These are phyloP conservation scores for Neopestalotiopsis sp. DNA, from an alignment of 2,329 filamentous ascomycete genomes.

Conservation along the genomic window DNA sequence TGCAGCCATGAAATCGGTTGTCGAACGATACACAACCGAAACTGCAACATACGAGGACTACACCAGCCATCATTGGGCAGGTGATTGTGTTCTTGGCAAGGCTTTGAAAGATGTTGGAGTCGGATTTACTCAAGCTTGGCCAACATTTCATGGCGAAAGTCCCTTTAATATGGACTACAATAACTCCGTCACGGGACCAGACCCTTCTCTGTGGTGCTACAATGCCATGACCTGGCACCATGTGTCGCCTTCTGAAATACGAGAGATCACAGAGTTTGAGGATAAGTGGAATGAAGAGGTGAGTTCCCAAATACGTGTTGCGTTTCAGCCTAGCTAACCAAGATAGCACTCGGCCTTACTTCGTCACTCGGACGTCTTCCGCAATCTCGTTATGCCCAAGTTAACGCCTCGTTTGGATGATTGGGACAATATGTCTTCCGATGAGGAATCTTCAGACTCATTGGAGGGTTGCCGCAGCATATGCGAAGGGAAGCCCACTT, in stretches of 20 bases:
- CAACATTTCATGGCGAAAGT: slow-evolving; percentile 45
- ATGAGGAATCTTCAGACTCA: slow-evolving; percentile 27
- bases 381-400: slow-evolving; percentile 31
- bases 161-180: slow-evolving; percentile 48
- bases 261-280: slow-evolving; percentile 50
- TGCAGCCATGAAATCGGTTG: slow-evolving; percentile 49
- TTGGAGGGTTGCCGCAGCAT: slow-evolving; percentile 31
- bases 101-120: slow-evolving; percentile 51
- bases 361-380: slow-evolving; percentile 36
- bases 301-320: background rate
- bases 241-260: slow-evolving; percentile 46
- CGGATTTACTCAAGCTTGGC: slow-evolving; percentile 50
- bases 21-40: slow-evolving; percentile 46
- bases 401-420: slow-evolving; percentile 28
- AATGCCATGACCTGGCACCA: slow-evolving; percentile 55
- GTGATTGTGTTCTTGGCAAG: slow-evolving; percentile 55
- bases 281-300: slow-evolving; percentile 38
- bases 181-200: slow-evolving; percentile 43
- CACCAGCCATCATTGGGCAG: slow-evolving; percentile 53
- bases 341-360: slow-evolving; percentile 30
- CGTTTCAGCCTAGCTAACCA: background rate
- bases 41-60: slow-evolving; percentile 49
- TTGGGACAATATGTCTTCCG: slow-evolving; percentile 38
- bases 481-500: slow-evolving; percentile 26
- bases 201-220: slow-evolving; percentile 54